Evolutionary conservation across 768 basidiomycete genomes (phyloP), one percentile per base, ranked within the genome.

Genomic region (Podaxis sp.): DNA sequence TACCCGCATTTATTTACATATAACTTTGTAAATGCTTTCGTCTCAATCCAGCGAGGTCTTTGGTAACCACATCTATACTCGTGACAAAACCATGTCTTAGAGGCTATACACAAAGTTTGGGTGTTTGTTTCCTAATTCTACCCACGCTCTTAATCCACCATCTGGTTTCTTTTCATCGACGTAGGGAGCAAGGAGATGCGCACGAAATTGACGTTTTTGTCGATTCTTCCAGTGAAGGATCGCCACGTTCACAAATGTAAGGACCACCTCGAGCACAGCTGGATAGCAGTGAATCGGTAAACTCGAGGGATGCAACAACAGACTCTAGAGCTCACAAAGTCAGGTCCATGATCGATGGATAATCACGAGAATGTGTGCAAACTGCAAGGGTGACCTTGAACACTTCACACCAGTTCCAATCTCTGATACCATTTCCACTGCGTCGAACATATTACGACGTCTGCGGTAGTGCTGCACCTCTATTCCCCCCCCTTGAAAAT

Each of bases 61-160:
- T 19, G 36, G 24, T 19, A 40, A 56, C 3, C 24, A 13, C 7
- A 19, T 22, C 1, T 22, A 22, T 12, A 36, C 12, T 39, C 26
- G 22, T 46, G n/a, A 1, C 5, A 46, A 46, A 17, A 46, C 44
- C n/a, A 46, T 19, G 2, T 9, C 8, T 53, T 65, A 72, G 24
- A 71, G 64, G 0, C 70, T 68, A 42, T 76, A 77, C n/a, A 61
- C 64, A 65, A 76, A 77, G 67, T 77, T 75, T 5, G 76, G 75
- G 68, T 77, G 75, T 28, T 65, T 61, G 57, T 76, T 75, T 11
- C 76, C 76, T 33, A 76, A 30, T 39, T 73, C 76, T 55, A 71
- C 64, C 76, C 75, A 77, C 0, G 76, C 75, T 24, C 66, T 63
- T 17, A 67, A 52, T 11, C 65, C 70, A 9, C 70, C 71, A 42